Base-by-base conservation (phyloP, 805 yeast species). In the Isabelozyma rhagii region DNA sequence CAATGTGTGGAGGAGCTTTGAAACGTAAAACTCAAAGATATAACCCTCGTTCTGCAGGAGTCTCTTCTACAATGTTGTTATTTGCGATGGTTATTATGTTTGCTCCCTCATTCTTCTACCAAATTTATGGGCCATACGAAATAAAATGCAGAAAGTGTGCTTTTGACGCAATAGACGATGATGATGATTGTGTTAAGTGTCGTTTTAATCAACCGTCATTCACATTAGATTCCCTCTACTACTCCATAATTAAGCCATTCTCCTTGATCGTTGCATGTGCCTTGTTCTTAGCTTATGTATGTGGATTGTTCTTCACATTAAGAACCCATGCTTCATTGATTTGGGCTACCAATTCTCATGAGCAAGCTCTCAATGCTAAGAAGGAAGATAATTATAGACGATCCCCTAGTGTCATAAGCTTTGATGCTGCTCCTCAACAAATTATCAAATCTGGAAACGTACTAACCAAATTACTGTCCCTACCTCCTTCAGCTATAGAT, bases 1-100 rank as follows among this genome's bases (percentile, higher is more conserved):
- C 97, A 1, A 94, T 94, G 99, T 90, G 97, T 68, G 96, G 97
- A 15, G 99, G 99, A 54, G 98, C 99, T 0, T 69, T 92, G 38
- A 87, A 84, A 51, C 73, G 97, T 49, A 94, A 94, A 62, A 93
- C 98, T 0, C 99, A 93, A 66, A 71, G 97, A 51, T 94, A 94
- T 66, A 94, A 94, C 62, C 98, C 99, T 1, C 83, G 93, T 41
- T 87, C 96, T 49, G 98, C 99, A 0, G 97, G 98, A 53, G 99
- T 94, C 1, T 89, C 96, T 5, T 91, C 97, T 0, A 94, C 99
- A 2, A 89, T 94, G 97, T 74, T 94, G 46, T 74, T 94, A 47
- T 94, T 86, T 72, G 96, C 97, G 3, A 82, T 90, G 71, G 81
- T 91, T 45, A 94, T 89, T 2, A 90, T 92, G 83, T 83, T 94